These are phyloP conservation scores for Epichloe elymi DNA, from an alignment of 2,329 filamentous ascomycete species.

Conservation along the genomic window DNA sequence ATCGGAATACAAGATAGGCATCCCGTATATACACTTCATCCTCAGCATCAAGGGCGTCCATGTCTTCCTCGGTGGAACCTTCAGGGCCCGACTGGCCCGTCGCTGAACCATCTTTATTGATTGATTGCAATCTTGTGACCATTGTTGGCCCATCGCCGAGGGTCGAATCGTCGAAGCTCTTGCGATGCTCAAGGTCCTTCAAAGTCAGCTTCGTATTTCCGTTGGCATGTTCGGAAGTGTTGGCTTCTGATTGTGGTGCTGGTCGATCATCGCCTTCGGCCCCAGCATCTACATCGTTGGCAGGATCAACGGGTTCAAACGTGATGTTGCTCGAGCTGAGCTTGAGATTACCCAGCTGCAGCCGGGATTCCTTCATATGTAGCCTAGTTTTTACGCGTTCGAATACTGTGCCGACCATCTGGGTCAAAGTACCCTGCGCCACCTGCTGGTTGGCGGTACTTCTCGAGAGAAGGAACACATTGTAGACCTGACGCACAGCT, in stretches of 20 bases:
- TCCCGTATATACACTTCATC: slow-evolving; percentile 97
- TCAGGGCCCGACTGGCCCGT: slow-evolving; percentile 44
- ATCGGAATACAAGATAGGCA: slow-evolving; percentile 91
- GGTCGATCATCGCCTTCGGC: slow-evolving; percentile 24
- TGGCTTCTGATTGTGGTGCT: slow-evolving; percentile 17
- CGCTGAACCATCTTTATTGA: slow-evolving; percentile 22
- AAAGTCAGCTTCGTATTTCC: slow-evolving; percentile 46
- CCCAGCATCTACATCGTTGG: slow-evolving; percentile 24
- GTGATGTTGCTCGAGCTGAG: slow-evolving; percentile 39
- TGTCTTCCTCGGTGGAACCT: slow-evolving; percentile 37
- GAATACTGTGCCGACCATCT: slow-evolving; percentile 98
- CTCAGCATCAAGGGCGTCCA: slow-evolving; percentile 54
- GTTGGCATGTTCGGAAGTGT: slow-evolving; percentile 18
- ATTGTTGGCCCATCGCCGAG: slow-evolving; percentile 54
- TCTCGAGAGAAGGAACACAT: slow-evolving; percentile 92
- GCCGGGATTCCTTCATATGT: slow-evolving; percentile 71
- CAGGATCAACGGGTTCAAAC: slow-evolving; percentile 32
- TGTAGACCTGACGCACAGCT: slow-evolving; percentile 95
- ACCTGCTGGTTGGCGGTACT: slow-evolving; percentile 93
- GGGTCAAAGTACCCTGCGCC: slow-evolving; percentile 88
- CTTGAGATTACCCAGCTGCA: slow-evolving; percentile 41
- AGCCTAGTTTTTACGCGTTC: slow-evolving; percentile 81
- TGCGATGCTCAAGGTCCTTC: slow-evolving; percentile 53
- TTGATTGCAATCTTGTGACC: slow-evolving; percentile 47
- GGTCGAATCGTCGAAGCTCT: slow-evolving; percentile 56